Base-by-base conservation (phyloP, 805 yeast genomes). In the Candida sonorensis region DNA sequence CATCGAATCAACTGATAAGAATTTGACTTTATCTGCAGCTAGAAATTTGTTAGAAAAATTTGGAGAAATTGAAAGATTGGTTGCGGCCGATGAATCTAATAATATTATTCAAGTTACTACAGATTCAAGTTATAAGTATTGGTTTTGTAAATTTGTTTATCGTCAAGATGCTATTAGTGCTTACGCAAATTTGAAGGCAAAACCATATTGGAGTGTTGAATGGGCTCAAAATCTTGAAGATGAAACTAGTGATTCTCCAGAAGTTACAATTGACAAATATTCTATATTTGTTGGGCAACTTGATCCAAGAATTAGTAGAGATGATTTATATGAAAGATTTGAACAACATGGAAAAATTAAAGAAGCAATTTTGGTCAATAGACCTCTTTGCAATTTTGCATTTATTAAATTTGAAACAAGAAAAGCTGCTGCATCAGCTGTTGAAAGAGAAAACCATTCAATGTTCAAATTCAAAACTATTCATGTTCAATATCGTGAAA, bases 101-200 rank as follows among this genome's bases (percentile, higher is more conserved):
- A 42, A 46, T 14, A 40, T 34, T 13, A 23, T 38, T n/a, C 42
- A 43, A n/a, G 20, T 42, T 1, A 12, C 29, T 4, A 34, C 38
- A 17, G 30, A 31, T 7, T 40, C 42, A 17, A 32, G 37, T 2
- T 46, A 45, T 27, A 42, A 36, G 4, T 44, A 34, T 17, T 86
- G 94, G 94, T 84, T 78, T 50, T 72, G 77, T 41, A 81, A 81
- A 49, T 85, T 77, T 60, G 81, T 77, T 2, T 84, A 71, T 53
- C 72, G 95, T 28, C 94, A 83, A 52, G 95, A 86, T 55, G 95
- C 95, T 10, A 82, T 84, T 27, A 69, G 82, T 48, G 94, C 94
- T 0, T 85, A 73, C 62, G 87, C 92, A 3, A 72, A 69, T 45
- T 62, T 81, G 39, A 69, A 80, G 42, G 65, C 69, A 10, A 69